Base-by-base conservation (phyloP, 2,329 filamentous ascomycete genomes). In the Pyricularia grisea region DNA sequence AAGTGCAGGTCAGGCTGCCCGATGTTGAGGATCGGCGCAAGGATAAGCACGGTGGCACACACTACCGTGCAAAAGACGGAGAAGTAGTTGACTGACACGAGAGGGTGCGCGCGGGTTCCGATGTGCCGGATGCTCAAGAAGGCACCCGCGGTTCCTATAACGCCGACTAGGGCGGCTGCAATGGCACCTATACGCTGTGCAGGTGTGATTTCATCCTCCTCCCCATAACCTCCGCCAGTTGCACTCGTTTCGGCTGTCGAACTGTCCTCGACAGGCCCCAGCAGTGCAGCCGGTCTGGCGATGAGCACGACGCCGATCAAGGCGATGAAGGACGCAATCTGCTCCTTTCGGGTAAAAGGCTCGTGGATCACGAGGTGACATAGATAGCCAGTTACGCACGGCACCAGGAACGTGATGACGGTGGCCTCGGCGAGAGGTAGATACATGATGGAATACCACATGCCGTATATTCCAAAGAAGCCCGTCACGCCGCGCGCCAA, bases 1-100 rank as follows among this genome's bases (percentile, higher is more conserved):
- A 85, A 81, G 27, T 76, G 77, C 73, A 87, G 72, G 10, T 73
- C 79, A 4, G 83, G 84, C 71, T 85, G 82, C 27, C 76, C 78
- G 66, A 85, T 75, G 70, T 81, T 74, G 66, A 82, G 76, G n/a
- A 77, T 55, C 23, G 85, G 81, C 0, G 80, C 81, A 4, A 83
- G 82, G 1, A 82, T 79, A 72, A 96, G 85, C 33, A 86, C 86
- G 0, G 87, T 73, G 1, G 84, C 76, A 63, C 89, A 89, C 66
- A 97, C 88, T 2, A 93, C 73, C 0, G 87, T 90, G 73, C 90
- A 92, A 80, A 87, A 90, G 0, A 83, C 81, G 3, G 88, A 88
- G 75, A 97, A 97, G 78, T 94, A 96, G 74, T 92, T 96, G 69
- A 97, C 92, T 1, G 87, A 91, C 20, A 97, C 88, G n/a, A 97